phyloP scores from a whole-genome alignment of 2,329 filamentous ascomycete species.

The Eutypa lata region DNA sequence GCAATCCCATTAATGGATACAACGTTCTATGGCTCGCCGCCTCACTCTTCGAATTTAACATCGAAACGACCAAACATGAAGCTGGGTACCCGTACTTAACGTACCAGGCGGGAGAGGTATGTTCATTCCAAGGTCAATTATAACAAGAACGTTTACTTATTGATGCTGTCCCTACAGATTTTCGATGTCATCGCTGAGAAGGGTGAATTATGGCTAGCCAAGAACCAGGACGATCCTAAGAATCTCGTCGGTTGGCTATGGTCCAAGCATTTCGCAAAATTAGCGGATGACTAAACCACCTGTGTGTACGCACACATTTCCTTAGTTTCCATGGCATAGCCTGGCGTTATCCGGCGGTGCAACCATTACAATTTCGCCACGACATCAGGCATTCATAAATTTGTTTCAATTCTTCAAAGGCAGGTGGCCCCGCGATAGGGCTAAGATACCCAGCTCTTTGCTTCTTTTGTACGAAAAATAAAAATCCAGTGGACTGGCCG shows the following conservation, averaged over 20 bases:
- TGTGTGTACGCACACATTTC: constrained; percentile 17
- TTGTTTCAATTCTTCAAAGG: background rate
- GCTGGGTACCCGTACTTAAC: constrained; percentile 94
- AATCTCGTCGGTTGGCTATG: constrained; percentile 93
- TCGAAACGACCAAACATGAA: constrained; percentile 85
- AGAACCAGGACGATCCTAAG: constrained; percentile 86
- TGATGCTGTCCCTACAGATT: constrained; percentile 45
- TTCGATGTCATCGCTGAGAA: constrained; percentile 94
- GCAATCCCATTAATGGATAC: constrained; percentile 54
- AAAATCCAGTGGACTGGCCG: background rate
- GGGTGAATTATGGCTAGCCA: constrained; percentile 94
- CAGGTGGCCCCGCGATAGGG: background rate
- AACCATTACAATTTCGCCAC: background rate
- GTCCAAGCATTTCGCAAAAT: constrained; percentile 91
- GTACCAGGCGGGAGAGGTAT: constrained; percentile 86
- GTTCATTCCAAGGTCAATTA: constrained; percentile 22
- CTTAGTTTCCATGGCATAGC: constrained; percentile 6
- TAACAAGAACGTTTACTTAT: background rate
- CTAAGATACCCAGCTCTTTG: background rate
- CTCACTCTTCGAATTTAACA: constrained; percentile 95
- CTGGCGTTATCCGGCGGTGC: background rate
- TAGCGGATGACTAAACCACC: constrained; percentile 44
- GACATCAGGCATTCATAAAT: background rate
- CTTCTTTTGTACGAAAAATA: background rate
- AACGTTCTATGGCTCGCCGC: constrained; percentile 87